Evolutionary conservation across 2,329 filamentous ascomycete species (phyloP).

Genomic region (Westerdykella ornata): DNA sequence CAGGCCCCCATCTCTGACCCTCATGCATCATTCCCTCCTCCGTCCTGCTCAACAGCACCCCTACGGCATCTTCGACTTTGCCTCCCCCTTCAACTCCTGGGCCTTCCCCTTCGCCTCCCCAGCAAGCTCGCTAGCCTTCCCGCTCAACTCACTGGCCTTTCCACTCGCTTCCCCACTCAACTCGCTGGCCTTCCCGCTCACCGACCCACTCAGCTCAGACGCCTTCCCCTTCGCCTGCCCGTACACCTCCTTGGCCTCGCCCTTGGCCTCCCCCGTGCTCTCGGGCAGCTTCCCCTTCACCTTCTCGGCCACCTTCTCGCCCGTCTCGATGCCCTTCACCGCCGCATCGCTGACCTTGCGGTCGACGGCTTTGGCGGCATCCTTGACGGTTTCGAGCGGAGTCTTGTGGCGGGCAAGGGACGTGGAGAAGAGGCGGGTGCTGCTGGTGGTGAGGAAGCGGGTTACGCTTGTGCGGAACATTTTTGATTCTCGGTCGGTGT

Average conservation of each 20-base stretch:
- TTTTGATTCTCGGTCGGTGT: constrained; percentile 8
- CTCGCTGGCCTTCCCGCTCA: constrained; percentile 38
- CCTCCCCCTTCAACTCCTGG: constrained; percentile 39
- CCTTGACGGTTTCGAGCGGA: constrained; percentile 51
- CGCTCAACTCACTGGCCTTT: constrained; percentile 36
- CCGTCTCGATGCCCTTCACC: constrained; percentile 57
- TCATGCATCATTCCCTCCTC: not conserved
- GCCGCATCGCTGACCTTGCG: constrained; percentile 49
- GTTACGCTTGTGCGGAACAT: constrained; percentile 44
- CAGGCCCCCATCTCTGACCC: too few relatives aligned
- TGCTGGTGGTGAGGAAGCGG: constrained; percentile 21
- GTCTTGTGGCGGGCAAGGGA: constrained; percentile 46
- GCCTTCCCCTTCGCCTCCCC: constrained; percentile 42
- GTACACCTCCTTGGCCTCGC: constrained; percentile 24
- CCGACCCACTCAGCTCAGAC: constrained; percentile 25
- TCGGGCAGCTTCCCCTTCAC: constrained; percentile 32
- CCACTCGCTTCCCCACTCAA: constrained; percentile 39
- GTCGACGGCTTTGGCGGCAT: constrained; percentile 53
- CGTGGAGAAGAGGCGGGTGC: constrained; percentile 50
- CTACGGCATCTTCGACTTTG: constrained; percentile 38
- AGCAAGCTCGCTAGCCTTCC: constrained; percentile 36
- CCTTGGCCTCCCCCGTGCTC: constrained; percentile 33
- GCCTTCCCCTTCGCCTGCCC: constrained; percentile 35
- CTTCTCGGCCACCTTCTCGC: constrained; percentile 47
- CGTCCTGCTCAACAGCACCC: not conserved